Percentiles rank a stretch among this genome's conserved stretches.
These are phyloP conservation scores for Nakazawaea pomicola DNA, from an alignment of 805 yeast species.

Conservation along the genomic window DNA sequence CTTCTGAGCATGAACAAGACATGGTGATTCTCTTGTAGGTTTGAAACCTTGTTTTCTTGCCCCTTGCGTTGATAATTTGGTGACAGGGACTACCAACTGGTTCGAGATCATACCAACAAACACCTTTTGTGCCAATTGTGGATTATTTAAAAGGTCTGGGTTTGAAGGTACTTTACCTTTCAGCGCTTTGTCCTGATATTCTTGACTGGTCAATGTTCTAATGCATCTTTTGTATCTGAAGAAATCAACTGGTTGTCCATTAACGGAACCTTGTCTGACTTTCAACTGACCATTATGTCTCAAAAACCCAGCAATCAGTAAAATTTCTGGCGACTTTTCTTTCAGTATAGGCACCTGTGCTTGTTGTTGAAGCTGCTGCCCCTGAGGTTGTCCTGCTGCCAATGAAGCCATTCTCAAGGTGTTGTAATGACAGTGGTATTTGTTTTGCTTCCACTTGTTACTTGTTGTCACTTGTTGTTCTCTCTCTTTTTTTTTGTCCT, in stretches of 20 bases:
- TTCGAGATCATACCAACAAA: slow-evolving; percentile 66
- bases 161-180: slow-evolving; percentile 30
- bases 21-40: slow-evolving; percentile 63
- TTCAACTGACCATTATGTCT: slow-evolving; percentile 66
- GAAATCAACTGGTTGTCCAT: slow-evolving; percentile 70
- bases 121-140: slow-evolving; percentile 53
- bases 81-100: slow-evolving; percentile 71
- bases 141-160: slow-evolving; percentile 36
- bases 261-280: slow-evolving; percentile 75
- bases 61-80: slow-evolving; percentile 65
- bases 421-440: neutral
- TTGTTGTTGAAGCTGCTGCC: neutral
- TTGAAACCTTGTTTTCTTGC: slow-evolving; percentile 57
- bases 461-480: neutral
- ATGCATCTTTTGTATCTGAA: slow-evolving; percentile 82
- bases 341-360: slow-evolving; percentile 8
- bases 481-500: neutral
- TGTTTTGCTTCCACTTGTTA: neutral
- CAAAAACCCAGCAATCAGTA: slow-evolving; percentile 67
- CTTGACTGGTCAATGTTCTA: slow-evolving; percentile 71
- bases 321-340: slow-evolving; percentile 45
- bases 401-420: neutral
- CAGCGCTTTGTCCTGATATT: slow-evolving; percentile 50
- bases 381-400: neutral
- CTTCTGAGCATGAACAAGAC: slow-evolving; percentile 46